Evolutionary conservation across 805 yeast species (phyloP).

Genomic region (Saccharomycopsis javanensis): DNA sequence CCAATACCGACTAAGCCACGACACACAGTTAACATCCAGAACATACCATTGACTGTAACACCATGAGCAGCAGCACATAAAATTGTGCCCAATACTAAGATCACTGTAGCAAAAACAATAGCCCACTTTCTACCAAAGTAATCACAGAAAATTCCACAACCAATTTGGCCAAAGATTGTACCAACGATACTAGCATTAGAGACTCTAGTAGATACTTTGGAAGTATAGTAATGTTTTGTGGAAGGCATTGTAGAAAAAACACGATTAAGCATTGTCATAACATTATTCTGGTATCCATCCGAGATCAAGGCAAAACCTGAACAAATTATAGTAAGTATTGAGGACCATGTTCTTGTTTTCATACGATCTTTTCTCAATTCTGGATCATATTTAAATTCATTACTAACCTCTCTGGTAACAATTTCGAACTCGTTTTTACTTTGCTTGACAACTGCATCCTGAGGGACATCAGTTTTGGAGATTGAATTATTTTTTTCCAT

Average conservation of each 20-base stretch:
- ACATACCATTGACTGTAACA: slow-evolving; percentile 45
- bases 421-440: background rate
- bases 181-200: slow-evolving; percentile 64
- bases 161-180: slow-evolving; percentile 62
- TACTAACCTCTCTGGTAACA: background rate
- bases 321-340: slow-evolving; percentile 42
- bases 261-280: slow-evolving; percentile 60
- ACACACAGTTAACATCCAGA: slow-evolving; percentile 67
- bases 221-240: slow-evolving; percentile 28
- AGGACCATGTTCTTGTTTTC: slow-evolving; percentile 26
- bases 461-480: background rate
- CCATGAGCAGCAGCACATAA: slow-evolving; percentile 69
- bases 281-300: slow-evolving; percentile 69
- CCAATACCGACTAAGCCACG: slow-evolving; percentile 75
- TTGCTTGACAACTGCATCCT: background rate
- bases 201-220: slow-evolving; percentile 47
- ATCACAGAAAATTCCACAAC: slow-evolving; percentile 54
- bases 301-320: slow-evolving; percentile 69
- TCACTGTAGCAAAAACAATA: slow-evolving; percentile 51
- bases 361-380: slow-evolving; percentile 22
- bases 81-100: slow-evolving; percentile 54
- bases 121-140: slow-evolving; percentile 62
- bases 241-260: slow-evolving; percentile 35
- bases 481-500: background rate
- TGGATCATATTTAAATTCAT: slow-evolving; percentile 16